Percentiles rank a stretch among this genome's conserved stretches.
Conservation (phyloP, 306 rosid species). For the Corylus heterophylla region DNA sequence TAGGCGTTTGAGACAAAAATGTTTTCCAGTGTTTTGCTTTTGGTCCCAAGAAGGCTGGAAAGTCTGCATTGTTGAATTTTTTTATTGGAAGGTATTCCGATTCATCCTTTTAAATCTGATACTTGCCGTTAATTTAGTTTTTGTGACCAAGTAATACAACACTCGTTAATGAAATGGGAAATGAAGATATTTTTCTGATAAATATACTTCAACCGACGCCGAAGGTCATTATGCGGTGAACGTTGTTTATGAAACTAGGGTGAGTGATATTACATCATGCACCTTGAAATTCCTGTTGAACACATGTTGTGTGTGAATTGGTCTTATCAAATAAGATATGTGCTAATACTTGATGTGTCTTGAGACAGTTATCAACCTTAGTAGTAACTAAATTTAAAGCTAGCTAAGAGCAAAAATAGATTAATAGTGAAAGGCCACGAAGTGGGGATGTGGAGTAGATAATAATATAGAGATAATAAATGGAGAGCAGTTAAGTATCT, state of each 20-base stretch:
- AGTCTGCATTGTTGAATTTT: slow-evolving; percentile 80
- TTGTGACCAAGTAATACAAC: not conserved
- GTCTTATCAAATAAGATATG: too few relatives aligned
- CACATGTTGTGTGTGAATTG: too few relatives aligned
- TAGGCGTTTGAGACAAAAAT: slow-evolving; percentile 64
- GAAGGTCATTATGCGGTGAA: slow-evolving; percentile 82
- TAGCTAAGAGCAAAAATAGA: too few relatives aligned
- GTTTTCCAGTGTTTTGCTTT: slow-evolving; percentile 91
- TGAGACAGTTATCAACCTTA: too few relatives aligned
- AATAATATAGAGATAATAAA: too few relatives aligned
- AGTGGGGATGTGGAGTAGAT: too few relatives aligned
- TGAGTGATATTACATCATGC: too few relatives aligned
- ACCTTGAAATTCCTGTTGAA: too few relatives aligned
- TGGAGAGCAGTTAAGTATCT: too few relatives aligned
- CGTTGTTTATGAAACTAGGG: slow-evolving; percentile 42
- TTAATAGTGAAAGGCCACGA: too few relatives aligned
- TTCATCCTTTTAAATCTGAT: slow-evolving; percentile 1
- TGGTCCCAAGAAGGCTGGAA: slow-evolving; percentile 93
- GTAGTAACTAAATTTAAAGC: too few relatives aligned
- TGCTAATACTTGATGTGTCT: too few relatives aligned
- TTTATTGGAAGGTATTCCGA: slow-evolving; percentile 73
- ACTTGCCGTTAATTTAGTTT: not conserved
- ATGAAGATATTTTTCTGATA: not conserved
- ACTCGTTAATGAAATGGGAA: slow-evolving; percentile 27
- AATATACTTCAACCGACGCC: slow-evolving; percentile 51